Evolutionary conservation across 768 basidiomycete species (phyloP).

Genomic region (Paxillus involutus): DNA sequence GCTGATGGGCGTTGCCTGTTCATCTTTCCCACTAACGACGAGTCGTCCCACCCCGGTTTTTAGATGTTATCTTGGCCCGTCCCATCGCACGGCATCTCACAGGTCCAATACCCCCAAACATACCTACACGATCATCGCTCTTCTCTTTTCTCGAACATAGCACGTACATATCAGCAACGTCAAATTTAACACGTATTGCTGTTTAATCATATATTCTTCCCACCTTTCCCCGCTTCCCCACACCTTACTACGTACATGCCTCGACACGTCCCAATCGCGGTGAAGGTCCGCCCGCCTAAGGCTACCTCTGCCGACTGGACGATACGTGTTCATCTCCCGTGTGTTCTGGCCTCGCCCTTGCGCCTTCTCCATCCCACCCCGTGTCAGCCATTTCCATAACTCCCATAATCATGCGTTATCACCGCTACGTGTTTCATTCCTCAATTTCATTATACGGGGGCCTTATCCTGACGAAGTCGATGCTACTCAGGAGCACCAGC

Average conservation of each 20-base stretch:
- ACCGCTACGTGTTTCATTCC: slow-evolving; percentile 9
- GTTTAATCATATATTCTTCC: slow-evolving; percentile 8
- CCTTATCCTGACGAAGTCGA: slow-evolving; percentile 10
- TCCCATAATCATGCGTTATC: slow-evolving; percentile 22
- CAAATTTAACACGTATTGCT: slow-evolving; percentile 5
- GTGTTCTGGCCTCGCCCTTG: neutral
- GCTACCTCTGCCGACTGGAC: slow-evolving; percentile 6
- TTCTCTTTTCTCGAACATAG: slow-evolving; percentile 3
- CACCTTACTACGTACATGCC: slow-evolving; percentile 5
- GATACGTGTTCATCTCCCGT: slow-evolving; percentile 8
- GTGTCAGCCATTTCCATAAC: slow-evolving; percentile 10
- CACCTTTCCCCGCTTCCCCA: slow-evolving; percentile 28
- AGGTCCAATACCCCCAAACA: neutral
- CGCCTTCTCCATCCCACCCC: slow-evolving; percentile 22
- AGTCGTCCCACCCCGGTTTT: neutral
- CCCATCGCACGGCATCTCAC: slow-evolving; percentile 3
- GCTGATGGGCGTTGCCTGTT: neutral
- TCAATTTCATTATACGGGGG: slow-evolving; percentile 7
- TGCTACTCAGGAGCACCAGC: slow-evolving; percentile 2
- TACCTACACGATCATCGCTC: neutral
- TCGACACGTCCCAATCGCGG: neutral
- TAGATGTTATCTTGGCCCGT: slow-evolving; percentile 1
- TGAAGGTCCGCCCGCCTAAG: neutral
- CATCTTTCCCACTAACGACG: neutral
- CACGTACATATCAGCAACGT: neutral